Conservation (phyloP, 2,329 filamentous ascomycete species). For the Zasmidium citrigriseum region DNA sequence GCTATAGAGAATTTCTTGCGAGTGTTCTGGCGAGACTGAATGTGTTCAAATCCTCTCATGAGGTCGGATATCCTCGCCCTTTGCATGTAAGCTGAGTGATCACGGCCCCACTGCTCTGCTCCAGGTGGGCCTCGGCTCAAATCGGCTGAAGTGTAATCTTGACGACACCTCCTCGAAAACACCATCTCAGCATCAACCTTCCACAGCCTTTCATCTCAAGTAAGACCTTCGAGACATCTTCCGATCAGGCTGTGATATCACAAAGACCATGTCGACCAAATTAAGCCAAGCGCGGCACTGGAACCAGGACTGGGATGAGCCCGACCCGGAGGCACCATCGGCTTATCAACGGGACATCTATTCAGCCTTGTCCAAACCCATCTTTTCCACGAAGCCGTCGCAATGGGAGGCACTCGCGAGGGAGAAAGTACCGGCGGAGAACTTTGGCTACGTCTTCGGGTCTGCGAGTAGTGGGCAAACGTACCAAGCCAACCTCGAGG, state of each 20-base stretch:
- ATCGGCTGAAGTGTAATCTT: background rate
- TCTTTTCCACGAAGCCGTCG: conserved; percentile 42
- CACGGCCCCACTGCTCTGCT: too few species aligned
- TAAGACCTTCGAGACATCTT: too few species aligned
- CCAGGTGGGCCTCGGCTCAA: background rate
- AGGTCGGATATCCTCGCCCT: too few species aligned
- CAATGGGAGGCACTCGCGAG: conserved; percentile 42
- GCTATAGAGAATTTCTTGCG: too few species aligned
- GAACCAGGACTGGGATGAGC: conserved; percentile 31
- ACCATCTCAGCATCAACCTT: background rate
- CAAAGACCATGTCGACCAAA: conserved; percentile 5
- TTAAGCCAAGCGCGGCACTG: conserved; percentile 20
- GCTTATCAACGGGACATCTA: conserved; percentile 39
- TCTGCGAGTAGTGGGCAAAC: conserved; percentile 41
- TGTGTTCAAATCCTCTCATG: too few species aligned
- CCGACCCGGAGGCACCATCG: conserved; percentile 38
- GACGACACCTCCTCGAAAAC: background rate
- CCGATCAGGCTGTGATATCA: too few species aligned
- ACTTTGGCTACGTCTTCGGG: conserved; percentile 43
- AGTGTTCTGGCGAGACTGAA: too few species aligned
- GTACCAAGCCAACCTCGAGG: conserved; percentile 38
- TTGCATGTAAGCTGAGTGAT: too few species aligned
- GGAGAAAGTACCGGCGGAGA: conserved; percentile 36
- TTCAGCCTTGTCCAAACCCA: conserved; percentile 36
- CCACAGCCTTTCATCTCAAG: too few species aligned